These are phyloP conservation scores for Neurospora sp. DNA, from an alignment of 2,329 filamentous ascomycete genomes.

Conservation along the genomic window DNA sequence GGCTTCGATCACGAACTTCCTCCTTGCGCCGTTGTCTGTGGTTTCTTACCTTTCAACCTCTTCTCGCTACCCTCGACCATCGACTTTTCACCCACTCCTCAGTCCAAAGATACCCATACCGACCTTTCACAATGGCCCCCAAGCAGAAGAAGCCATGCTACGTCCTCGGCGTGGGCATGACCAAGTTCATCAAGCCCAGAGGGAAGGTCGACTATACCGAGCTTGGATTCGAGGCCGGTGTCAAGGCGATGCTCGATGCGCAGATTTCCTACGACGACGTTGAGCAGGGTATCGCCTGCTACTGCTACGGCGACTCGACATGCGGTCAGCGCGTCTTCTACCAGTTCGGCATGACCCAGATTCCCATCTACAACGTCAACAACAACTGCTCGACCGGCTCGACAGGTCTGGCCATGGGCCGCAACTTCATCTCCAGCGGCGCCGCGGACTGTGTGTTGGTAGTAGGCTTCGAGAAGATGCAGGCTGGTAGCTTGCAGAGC, in stretches of 20 bases:
- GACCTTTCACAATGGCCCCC: conserved; percentile 31
- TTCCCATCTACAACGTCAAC: conserved; percentile 96
- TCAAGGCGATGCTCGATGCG: conserved; percentile 77
- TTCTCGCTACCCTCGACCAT: background rate
- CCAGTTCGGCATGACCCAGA: conserved; percentile 94
- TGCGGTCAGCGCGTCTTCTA: conserved; percentile 96
- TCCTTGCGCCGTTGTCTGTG: background rate
- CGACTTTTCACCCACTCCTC: background rate
- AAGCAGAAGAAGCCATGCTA: conserved; percentile 53
- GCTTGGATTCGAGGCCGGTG: conserved; percentile 82
- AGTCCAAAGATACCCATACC: background rate
- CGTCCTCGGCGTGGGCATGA: conserved; percentile 96
- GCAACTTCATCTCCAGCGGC: conserved; percentile 69
- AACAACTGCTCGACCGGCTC: conserved; percentile 98
- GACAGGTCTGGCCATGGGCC: conserved; percentile 76
- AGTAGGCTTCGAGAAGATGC: conserved; percentile 98
- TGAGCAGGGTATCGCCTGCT: conserved; percentile 91
- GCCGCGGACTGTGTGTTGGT: conserved; percentile 83
- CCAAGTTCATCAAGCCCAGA: conserved; percentile 96
- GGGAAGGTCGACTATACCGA: conserved; percentile 93
- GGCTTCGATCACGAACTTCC: background rate
- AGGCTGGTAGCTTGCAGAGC: conserved; percentile 71
- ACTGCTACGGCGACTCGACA: conserved; percentile 93
- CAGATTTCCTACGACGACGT: conserved; percentile 96
- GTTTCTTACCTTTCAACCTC: background rate